A percentile compares a stretch with the other conserved stretches of the same genome.
These are phyloP conservation scores for Petunia hybrid DNA, from an alignment of 305 asterid species.

Conservation along the genomic window DNA sequence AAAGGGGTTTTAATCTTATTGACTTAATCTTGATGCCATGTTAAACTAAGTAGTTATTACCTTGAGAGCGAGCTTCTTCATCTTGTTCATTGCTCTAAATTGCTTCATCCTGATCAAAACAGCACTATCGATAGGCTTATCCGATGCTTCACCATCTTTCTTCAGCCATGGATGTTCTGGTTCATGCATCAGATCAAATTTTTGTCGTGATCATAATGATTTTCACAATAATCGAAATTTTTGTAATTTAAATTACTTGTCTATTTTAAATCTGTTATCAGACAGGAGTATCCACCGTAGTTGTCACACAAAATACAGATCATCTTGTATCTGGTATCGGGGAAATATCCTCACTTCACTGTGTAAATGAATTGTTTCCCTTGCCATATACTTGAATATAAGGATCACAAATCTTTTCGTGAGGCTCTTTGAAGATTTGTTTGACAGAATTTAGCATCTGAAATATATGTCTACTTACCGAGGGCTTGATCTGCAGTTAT, in stretches of 20 bases:
- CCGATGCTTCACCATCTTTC: constrained; percentile 89
- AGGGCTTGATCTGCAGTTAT: constrained; percentile 84
- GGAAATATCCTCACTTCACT: no score
- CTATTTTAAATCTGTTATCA: no score
- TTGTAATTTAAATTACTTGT: neutral
- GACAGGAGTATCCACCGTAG: neutral
- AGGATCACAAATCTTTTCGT: neutral
- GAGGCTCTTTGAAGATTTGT: neutral
- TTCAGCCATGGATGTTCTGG: constrained; percentile 94
- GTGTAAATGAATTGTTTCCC: no score
- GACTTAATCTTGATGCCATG: neutral
- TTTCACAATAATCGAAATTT: neutral
- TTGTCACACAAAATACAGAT: neutral
- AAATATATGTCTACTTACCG: constrained; percentile 52
- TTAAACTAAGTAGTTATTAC: constrained; percentile 38
- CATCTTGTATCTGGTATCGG: neutral
- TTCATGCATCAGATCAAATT: constrained; percentile 30
- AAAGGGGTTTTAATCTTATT: neutral
- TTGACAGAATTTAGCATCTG: neutral
- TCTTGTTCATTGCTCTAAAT: constrained; percentile 91
- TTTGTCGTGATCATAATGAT: neutral
- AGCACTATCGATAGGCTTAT: constrained; percentile 79
- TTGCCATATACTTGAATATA: no score
- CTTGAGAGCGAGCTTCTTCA: constrained; percentile 86
- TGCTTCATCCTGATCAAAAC: constrained; percentile 87